Base-by-base conservation (phyloP, 371 early-diverging fungal species). In the Mortierella polycephala region DNA sequence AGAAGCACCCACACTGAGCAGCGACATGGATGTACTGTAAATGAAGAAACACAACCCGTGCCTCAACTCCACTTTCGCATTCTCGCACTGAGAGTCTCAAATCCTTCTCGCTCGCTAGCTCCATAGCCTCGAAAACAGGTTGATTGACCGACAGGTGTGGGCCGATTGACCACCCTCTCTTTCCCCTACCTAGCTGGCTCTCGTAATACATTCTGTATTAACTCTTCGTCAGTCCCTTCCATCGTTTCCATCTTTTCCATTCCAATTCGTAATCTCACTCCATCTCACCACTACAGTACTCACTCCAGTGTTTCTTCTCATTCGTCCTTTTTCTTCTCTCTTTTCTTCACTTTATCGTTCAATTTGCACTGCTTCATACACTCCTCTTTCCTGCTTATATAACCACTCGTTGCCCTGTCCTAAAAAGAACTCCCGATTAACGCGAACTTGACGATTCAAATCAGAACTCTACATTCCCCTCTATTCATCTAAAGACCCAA, bases 181-280 rank as follows among this genome's bases (percentile, higher is more conserved):
- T 47, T 37, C 39, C 56, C 47, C 46, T 30, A 39, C 62, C 42
- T 14, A 7, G 2, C 20, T 59, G 13, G 23, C 51, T 44, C 54
- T 30, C 39, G 3, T 41, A 20, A 64, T 18, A 16, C 44, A 2
- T 7, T 37, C 18, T 14, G 42, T n/a, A 44, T 14, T 13, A 13
- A 16, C 20, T 18, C 18, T 42, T 18, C n/a, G 45, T 40, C 11
- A 46, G 47, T 51, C 51, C 20, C 59, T 55, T 49, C 61, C 69
- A 64, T 63, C 21, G 44, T 59, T 69, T 69, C 70, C 64, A 69
- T 58, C 62, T 51, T 40, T 69, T 69, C 70, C 70, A 69, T 69
- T 54, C 16, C 11, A 40, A 56, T 56, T 37, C 30, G 12, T n/a
- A 18, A 52, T 23, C 16, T 44, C 40, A 5, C 16, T 41, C 23